Evolutionary conservation across 371 early-diverging fungal species (phyloP), one percentile per base, ranked within the genome.

Genomic region (Apophysomyces ossiformis): DNA sequence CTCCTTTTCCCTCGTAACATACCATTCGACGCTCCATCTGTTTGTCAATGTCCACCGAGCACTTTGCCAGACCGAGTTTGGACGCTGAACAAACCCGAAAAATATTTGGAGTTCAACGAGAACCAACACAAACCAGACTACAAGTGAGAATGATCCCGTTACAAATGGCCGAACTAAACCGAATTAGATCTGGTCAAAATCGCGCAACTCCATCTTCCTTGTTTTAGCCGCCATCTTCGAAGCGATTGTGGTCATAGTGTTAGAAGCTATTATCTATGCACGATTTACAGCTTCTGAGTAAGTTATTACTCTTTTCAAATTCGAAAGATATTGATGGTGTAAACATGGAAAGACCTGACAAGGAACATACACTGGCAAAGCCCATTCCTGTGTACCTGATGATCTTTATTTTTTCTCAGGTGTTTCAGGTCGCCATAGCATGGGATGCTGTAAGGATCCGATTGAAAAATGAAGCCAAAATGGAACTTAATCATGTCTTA

Each of bases 341-440:
- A 75, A 75, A 32, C 70, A 67, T 61, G 47, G 65, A 47, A 32
- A 63, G 38, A 61, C 54, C 54, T 4, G 21, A 8, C 54, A 8
- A n/a, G 54, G 54, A 50, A 21, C 54, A 68, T 35, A 70, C 71
- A 12, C 58, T 73, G 32, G 76, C 77, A 9, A 58, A 69, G 32
- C 85, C 87, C 54, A 88, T 91, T 43, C 90, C 91, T 41, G 90
- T 90, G 6, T 94, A 94, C 66, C 70, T 92, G 45, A 84, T 89
- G 67, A 91, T 94, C 62, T 94, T 94, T 72, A 87, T 90, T 61
- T 70, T 88, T 58, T 85, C 89, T 8, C 90, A 90, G 76, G 65
- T 94, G 13, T 92, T 90, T 68, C 90, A 90, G 73, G 79, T 92
- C 8, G 79, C 84, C 32, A 69, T 92, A 32, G 81, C 87, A 41